These are phyloP conservation scores for Solanum commersonii DNA, from an alignment of 257 asterid genomes.

Conservation along the genomic window DNA sequence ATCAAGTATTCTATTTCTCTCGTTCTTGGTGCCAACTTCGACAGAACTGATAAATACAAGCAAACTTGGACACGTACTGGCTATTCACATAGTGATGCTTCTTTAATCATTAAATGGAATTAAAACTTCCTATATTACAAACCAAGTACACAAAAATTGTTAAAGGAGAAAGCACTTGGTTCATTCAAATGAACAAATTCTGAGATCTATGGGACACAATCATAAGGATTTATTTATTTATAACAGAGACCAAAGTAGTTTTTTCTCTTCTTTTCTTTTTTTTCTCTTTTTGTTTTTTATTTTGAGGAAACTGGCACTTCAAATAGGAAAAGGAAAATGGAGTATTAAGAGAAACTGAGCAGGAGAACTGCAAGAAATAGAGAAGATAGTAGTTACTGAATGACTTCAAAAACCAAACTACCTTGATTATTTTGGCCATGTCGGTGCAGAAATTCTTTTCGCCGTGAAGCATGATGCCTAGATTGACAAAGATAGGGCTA, in stretches of 20 bases:
- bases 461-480: constrained; percentile 72
- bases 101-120: neutral
- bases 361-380: neutral
- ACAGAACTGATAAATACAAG: neutral
- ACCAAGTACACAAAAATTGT: neutral
- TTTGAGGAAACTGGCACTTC: neutral
- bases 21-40: too few relatives aligned
- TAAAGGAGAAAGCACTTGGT: neutral
- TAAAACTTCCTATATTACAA: neutral
- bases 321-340: neutral
- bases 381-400: neutral
- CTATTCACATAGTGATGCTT: neutral
- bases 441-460: constrained; percentile 39
- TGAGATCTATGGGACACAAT: neutral
- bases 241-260: neutral
- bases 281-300: neutral
- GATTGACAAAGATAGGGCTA: constrained; percentile 40
- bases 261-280: neutral
- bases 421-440: constrained; percentile 59
- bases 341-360: neutral
- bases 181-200: neutral
- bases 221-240: neutral
- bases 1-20: too few relatives aligned
- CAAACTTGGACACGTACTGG: neutral
- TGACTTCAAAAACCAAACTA: constrained; percentile 8